These are phyloP conservation scores for Wickerhamiella pararugosa DNA, from an alignment of 1,139 yeast genomes.

Conservation along the genomic window DNA sequence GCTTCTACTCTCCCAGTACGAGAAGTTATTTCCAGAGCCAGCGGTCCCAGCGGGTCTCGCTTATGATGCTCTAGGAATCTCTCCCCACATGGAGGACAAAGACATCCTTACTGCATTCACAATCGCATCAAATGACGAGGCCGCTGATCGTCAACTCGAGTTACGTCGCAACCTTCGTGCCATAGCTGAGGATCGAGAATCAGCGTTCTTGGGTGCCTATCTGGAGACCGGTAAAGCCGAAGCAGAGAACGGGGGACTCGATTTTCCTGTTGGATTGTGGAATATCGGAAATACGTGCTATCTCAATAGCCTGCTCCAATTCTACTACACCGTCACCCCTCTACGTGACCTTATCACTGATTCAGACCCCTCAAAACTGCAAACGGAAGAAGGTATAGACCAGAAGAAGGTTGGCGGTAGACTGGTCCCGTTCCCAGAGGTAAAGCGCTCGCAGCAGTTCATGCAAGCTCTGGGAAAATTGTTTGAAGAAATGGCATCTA, in stretches of 20 bases:
- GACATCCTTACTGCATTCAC: slow-evolving; percentile 18
- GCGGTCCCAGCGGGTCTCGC: slow-evolving; percentile 31
- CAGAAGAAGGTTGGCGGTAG: slow-evolving; percentile 69
- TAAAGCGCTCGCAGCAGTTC: slow-evolving; percentile 69
- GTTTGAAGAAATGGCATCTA: slow-evolving; percentile 53
- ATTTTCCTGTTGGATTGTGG: slow-evolving; percentile 82
- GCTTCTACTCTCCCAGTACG: slow-evolving; percentile 22
- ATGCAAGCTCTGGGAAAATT: slow-evolving; percentile 54
- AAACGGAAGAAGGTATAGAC: slow-evolving; percentile 13
- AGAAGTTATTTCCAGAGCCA: slow-evolving; percentile 9
- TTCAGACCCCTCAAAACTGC: slow-evolving; percentile 28
- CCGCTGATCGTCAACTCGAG: slow-evolving; percentile 18
- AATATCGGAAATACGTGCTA: slow-evolving; percentile 95
- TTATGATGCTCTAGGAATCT: slow-evolving; percentile 40
- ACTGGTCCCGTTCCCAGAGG: slow-evolving; percentile 54
- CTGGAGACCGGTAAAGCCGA: slow-evolving; percentile 11
- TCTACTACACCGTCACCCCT: slow-evolving; percentile 74
- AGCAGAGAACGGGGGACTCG: slow-evolving; percentile 22
- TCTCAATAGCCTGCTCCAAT: slow-evolving; percentile 76
- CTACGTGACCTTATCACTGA: slow-evolving; percentile 49
- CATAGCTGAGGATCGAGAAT: slow-evolving; percentile 21
- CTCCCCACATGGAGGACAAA: slow-evolving; percentile 11
- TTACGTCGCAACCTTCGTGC: slow-evolving; percentile 23
- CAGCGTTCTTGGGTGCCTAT: slow-evolving; percentile 10
- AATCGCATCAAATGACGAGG: slow-evolving; percentile 22